Evolutionary conservation across 345 rosid species (phyloP).

Genomic region (Heritiera fomes): DNA sequence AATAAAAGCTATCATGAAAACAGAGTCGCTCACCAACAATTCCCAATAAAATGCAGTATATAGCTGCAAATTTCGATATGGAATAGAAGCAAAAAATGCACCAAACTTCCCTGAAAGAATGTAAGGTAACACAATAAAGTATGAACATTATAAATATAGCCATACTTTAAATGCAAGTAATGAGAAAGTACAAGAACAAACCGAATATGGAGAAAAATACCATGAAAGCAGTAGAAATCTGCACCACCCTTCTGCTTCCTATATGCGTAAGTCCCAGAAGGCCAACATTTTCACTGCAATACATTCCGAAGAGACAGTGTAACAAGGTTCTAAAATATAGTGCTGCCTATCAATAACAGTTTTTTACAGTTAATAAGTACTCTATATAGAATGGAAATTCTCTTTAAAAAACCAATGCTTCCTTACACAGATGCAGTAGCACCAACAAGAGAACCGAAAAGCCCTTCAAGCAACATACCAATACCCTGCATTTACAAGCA

Average conservation of each 20-base stretch:
- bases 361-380: background rate
- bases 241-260: conserved; percentile 94
- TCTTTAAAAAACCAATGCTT: conserved; percentile 3
- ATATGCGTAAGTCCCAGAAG: conserved; percentile 85
- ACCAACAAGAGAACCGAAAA: conserved; percentile 81
- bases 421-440: conserved; percentile 92
- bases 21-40: conserved; percentile 68
- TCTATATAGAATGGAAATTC: background rate
- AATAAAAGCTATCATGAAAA: background rate
- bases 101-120: conserved; percentile 78
- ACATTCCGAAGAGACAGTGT: conserved; percentile 12
- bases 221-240: conserved; percentile 93
- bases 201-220: conserved; percentile 95
- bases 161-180: background rate
- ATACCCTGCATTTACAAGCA: conserved; percentile 56
- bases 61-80: conserved; percentile 86
- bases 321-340: background rate
- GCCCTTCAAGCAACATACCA: conserved; percentile 78
- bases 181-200: conserved; percentile 32
- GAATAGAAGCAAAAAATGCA: conserved; percentile 95
- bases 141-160: background rate
- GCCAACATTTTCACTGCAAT: conserved; percentile 90
- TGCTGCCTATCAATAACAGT: background rate
- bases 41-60: conserved; percentile 83
- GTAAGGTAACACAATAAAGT: conserved; percentile 2